Evolutionary conservation across 257 asterid genomes (phyloP).

Genomic region (Mentha longifolia): DNA sequence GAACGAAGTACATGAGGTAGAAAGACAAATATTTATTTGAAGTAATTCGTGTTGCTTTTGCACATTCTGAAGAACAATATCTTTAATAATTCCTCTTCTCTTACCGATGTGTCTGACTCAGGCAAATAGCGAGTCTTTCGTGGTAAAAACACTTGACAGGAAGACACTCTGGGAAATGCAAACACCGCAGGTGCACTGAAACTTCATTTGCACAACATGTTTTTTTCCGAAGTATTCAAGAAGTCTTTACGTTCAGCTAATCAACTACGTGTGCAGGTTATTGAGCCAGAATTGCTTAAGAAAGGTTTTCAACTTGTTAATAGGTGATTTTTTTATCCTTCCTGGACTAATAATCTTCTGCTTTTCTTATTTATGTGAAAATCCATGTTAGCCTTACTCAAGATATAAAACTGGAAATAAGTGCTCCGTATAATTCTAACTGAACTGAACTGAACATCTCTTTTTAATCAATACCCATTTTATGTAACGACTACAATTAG

Average conservation of each 20-base stretch:
- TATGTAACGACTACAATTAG: neutral
- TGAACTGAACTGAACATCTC: too few species aligned
- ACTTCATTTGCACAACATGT: slow-evolving; percentile 1
- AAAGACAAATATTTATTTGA: neutral
- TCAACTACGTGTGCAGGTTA: slow-evolving; percentile 55
- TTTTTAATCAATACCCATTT: too few species aligned
- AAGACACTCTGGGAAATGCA: slow-evolving; percentile 99
- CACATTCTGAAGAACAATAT: neutral
- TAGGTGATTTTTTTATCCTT: slow-evolving; percentile 50
- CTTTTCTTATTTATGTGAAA: neutral
- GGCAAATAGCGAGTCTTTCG: slow-evolving; percentile 86
- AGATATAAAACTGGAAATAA: too few species aligned
- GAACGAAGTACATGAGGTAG: too few species aligned
- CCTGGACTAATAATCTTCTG: slow-evolving; percentile 11
- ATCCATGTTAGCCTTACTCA: too few species aligned
- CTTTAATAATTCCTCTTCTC: neutral
- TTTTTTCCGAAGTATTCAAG: slow-evolving; percentile 15
- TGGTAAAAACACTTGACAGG: slow-evolving; percentile 85
- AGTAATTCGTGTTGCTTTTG: neutral
- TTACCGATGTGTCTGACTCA: slow-evolving; percentile 31
- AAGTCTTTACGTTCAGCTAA: slow-evolving; percentile 12
- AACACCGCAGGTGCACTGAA: slow-evolving; percentile 83
- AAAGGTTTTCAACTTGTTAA: slow-evolving; percentile 87
- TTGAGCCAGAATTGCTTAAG: slow-evolving; percentile 88
- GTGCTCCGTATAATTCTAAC: neutral